Evolutionary conservation across 108 stramenopile species (phyloP).

Genomic region (Cyclotella baltica): DNA sequence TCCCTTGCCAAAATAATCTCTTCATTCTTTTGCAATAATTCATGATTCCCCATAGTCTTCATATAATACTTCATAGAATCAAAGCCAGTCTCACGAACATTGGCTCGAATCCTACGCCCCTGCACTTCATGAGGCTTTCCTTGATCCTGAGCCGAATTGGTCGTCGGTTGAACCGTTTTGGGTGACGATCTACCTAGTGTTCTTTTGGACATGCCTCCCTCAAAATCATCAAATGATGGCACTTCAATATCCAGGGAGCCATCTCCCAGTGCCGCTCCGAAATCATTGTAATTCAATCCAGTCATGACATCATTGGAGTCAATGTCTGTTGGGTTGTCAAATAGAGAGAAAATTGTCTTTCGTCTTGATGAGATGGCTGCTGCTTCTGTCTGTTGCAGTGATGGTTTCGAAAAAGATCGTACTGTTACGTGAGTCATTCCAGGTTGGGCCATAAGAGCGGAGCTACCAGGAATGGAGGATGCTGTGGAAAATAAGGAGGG

Average conservation of each 20-base stretch:
- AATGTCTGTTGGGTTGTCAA: constrained; percentile 4
- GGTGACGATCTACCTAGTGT: background rate
- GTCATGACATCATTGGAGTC: background rate
- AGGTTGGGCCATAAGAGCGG: constrained; percentile 34
- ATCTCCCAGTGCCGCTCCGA: background rate
- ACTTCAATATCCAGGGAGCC: background rate
- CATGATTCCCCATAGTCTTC: constrained; percentile 91
- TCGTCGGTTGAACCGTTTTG: background rate
- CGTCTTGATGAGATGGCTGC: background rate
- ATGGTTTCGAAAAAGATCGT: background rate
- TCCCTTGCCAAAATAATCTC: constrained; percentile 87
- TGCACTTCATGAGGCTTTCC: constrained; percentile 20
- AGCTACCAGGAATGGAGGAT: constrained; percentile 15
- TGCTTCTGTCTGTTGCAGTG: background rate
- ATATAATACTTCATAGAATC: constrained; percentile 87
- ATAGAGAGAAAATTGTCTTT: background rate
- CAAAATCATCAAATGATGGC: constrained; percentile 7
- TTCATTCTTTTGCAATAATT: constrained; percentile 87
- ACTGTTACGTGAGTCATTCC: background rate
- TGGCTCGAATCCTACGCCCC: constrained; percentile 65
- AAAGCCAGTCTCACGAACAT: constrained; percentile 76
- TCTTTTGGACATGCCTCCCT: background rate
- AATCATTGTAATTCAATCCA: constrained; percentile 6
- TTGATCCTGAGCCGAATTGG: background rate
- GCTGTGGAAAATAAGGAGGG: constrained; percentile 12